Conservation (phyloP, 1,284 basidiomycete species). For the Pisolithus thermaeus region DNA sequence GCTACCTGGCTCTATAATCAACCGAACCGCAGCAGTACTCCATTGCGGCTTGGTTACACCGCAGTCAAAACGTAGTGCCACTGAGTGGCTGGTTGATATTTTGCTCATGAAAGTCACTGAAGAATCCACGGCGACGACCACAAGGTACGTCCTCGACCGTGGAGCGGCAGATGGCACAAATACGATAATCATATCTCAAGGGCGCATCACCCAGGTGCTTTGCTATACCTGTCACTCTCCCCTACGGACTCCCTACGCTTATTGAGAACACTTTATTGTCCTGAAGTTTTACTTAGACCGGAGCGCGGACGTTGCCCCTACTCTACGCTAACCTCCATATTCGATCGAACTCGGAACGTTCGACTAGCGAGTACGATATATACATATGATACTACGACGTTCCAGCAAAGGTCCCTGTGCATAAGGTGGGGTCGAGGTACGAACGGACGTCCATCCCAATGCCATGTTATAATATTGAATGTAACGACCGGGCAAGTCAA, state of each 20-base stretch:
- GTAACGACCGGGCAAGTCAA: constrained; percentile 10
- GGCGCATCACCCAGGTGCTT: constrained; percentile 5
- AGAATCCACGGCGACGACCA: neutral
- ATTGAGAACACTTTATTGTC: neutral
- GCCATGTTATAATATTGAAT: neutral
- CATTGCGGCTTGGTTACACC: constrained; percentile 25
- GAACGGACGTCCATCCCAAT: neutral
- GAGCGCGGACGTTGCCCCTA: neutral
- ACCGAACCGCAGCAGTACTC: constrained; percentile 31
- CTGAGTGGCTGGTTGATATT: neutral
- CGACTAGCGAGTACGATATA: constrained; percentile 17
- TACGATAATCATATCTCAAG: neutral
- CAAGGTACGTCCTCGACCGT: neutral
- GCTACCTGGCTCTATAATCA: constrained; percentile 92
- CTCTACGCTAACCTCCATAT: neutral
- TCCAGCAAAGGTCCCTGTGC: neutral
- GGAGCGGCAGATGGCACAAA: neutral
- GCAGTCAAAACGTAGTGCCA: constrained; percentile 17
- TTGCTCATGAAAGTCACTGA: neutral
- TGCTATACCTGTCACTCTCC: constrained; percentile 12
- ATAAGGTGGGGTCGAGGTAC: no score
- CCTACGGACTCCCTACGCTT: neutral
- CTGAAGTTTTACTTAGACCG: neutral
- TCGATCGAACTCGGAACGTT: neutral
- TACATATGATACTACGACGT: constrained; percentile 26